phyloP scores from a whole-genome alignment of 345 rosid genomes.

The Bruguiera parviflora region DNA sequence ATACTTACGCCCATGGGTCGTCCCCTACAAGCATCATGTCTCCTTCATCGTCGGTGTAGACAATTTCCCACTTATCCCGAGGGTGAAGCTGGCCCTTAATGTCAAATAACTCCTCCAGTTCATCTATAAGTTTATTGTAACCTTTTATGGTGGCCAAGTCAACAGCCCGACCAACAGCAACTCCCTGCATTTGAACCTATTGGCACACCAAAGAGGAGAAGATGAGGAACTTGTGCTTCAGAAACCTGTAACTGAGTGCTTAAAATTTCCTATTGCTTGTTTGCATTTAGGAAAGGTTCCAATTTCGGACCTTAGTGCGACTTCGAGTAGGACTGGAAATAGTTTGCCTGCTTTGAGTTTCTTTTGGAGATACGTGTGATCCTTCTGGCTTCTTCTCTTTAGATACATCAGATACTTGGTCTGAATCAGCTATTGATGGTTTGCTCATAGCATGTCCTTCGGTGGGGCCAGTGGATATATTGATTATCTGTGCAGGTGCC shows the following conservation, averaged over 20 bases:
- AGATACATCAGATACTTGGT: constrained; percentile 46
- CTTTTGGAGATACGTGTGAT: constrained; percentile 47
- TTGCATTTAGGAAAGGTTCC: not conserved
- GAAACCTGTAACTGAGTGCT: constrained; percentile 5
- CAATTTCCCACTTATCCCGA: constrained; percentile 32
- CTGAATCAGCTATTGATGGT: constrained; percentile 40
- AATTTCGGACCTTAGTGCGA: constrained; percentile 25
- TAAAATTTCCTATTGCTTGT: not conserved
- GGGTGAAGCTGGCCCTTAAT: constrained; percentile 24
- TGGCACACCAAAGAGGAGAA: constrained; percentile 7
- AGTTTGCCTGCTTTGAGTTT: constrained; percentile 54
- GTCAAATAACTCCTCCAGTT: constrained; percentile 30
- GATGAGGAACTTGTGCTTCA: not conserved
- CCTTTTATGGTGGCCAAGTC: constrained; percentile 29
- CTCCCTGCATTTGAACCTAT: constrained; percentile 36
- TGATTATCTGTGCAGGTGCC: constrained; percentile 7
- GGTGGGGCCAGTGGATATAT: constrained; percentile 6
- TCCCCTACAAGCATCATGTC: constrained; percentile 39
- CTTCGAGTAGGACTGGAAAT: constrained; percentile 21
- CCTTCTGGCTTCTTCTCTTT: constrained; percentile 56
- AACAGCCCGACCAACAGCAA: constrained; percentile 34
- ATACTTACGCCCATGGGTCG: constrained; percentile 35
- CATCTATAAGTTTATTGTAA: constrained; percentile 25
- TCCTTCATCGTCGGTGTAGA: constrained; percentile 33
- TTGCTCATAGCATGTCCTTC: constrained; percentile 33